Conservation (phyloP, 164 flowering plant species). For the Saururus chinensis region DNA sequence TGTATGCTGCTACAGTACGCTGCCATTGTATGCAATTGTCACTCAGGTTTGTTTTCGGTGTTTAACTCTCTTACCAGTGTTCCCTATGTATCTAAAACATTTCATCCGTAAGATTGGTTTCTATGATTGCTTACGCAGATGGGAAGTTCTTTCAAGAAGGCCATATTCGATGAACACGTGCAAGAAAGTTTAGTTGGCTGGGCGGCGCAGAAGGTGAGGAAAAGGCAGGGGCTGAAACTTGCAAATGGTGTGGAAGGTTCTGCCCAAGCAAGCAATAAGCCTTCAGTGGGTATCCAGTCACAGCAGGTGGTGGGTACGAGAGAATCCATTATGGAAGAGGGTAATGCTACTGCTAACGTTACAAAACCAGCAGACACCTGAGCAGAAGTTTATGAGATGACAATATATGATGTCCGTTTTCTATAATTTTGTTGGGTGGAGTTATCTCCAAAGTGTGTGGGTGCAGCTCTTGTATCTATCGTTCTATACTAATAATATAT, state of each 20-base stretch:
- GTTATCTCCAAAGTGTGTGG: too few species aligned
- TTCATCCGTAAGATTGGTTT: background rate
- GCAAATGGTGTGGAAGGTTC: slow-evolving; percentile 1
- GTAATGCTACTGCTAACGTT: slow-evolving; percentile 2
- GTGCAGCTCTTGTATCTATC: too few species aligned
- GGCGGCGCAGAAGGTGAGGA: slow-evolving; percentile 16
- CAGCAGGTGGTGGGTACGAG: background rate
- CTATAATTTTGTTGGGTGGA: too few species aligned
- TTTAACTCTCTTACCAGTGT: background rate
- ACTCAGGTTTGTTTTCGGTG: slow-evolving; percentile 9
- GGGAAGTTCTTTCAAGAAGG: slow-evolving; percentile 15
- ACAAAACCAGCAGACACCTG: background rate
- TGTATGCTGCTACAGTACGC: slow-evolving; percentile 13
- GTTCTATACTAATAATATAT: too few species aligned
- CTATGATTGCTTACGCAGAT: slow-evolving; percentile 1
- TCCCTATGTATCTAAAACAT: background rate
- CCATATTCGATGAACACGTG: slow-evolving; percentile 13
- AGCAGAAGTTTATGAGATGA: background rate
- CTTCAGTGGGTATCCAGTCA: slow-evolving; percentile 12
- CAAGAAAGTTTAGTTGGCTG: slow-evolving; percentile 13
- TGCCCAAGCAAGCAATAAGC: background rate
- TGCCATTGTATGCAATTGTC: slow-evolving; percentile 15
- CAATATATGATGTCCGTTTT: too few species aligned
- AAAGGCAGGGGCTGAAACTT: slow-evolving; percentile 3
- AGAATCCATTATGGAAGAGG: slow-evolving; percentile 2